These are phyloP conservation scores for Dictyostelium purpureum DNA, from an alignment of 78 protist genomes.

Conservation along the genomic window DNA sequence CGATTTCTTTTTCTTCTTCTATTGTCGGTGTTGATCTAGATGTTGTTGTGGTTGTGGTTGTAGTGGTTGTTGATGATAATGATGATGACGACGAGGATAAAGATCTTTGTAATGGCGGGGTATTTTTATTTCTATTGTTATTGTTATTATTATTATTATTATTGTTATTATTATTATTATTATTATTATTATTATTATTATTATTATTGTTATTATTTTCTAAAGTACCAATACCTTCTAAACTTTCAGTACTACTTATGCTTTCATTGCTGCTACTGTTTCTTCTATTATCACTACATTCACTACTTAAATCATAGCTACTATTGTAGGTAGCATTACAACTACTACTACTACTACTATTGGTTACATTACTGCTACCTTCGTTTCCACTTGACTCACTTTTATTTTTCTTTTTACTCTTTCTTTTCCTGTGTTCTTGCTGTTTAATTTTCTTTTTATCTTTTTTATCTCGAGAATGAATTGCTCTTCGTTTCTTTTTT, in stretches of 20 bases:
- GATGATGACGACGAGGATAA: not conserved
- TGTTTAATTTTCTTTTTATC: not conserved
- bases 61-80: not conserved
- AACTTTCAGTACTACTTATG: not conserved
- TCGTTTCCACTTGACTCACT: not conserved
- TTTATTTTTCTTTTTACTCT: no score
- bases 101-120: not conserved
- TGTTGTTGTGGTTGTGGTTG: no score
- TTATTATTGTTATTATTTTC: not conserved
- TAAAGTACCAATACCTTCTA: not conserved
- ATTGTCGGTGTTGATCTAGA: no score
- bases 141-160: not conserved
- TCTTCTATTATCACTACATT: not conserved
- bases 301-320: no score
- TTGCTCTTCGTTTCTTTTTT: constrained; percentile 49
- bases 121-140: not conserved
- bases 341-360: not conserved
- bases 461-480: not conserved
- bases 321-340: no score
- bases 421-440: not conserved
- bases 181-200: not conserved
- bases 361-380: not conserved
- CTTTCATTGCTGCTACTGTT: not conserved
- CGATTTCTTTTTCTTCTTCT: no score
- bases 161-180: not conserved